phyloP scores from a whole-genome alignment of 345 rosid genomes.

The Pseudoturritis turrita region DNA sequence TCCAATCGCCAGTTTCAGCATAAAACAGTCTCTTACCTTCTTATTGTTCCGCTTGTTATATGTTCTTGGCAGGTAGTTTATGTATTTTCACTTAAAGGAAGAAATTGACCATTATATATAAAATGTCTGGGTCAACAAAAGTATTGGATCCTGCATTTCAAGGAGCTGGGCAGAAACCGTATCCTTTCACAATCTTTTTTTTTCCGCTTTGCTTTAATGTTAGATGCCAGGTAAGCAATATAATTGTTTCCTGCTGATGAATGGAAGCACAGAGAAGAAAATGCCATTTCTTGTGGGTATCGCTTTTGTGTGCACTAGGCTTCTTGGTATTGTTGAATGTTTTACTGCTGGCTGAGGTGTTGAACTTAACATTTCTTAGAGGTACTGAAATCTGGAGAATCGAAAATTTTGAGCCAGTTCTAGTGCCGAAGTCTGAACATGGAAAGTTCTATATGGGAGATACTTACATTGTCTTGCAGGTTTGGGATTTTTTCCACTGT shows the following conservation, averaged over 20 bases:
- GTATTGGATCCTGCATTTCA: slow-evolving; percentile 91
- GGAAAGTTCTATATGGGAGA: slow-evolving; percentile 99
- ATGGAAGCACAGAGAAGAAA: background rate
- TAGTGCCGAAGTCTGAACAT: slow-evolving; percentile 75
- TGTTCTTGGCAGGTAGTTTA: slow-evolving; percentile 17
- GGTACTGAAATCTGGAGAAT: slow-evolving; percentile 98
- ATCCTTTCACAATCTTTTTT: slow-evolving; percentile 46
- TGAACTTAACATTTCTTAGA: slow-evolving; percentile 64
- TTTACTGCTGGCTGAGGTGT: slow-evolving; percentile 25
- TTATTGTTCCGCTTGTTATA: background rate
- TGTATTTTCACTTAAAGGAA: slow-evolving; percentile 8
- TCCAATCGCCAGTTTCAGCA: background rate
- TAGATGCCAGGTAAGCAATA: background rate
- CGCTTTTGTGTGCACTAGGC: background rate
- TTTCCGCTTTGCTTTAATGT: background rate
- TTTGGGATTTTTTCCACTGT: slow-evolving; percentile 17
- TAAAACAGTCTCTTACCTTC: slow-evolving; percentile 2
- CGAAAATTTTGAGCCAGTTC: slow-evolving; percentile 89
- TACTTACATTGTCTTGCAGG: slow-evolving; percentile 92
- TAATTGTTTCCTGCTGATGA: background rate
- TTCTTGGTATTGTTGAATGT: background rate
- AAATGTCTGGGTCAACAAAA: slow-evolving; percentile 83
- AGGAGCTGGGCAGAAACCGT: slow-evolving; percentile 94
- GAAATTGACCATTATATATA: background rate
- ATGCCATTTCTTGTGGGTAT: background rate